Evolutionary conservation across 1,139 yeast genomes (phyloP), one percentile per base, ranked within the genome.

Genomic region (Blastobotrys petasosporus): DNA sequence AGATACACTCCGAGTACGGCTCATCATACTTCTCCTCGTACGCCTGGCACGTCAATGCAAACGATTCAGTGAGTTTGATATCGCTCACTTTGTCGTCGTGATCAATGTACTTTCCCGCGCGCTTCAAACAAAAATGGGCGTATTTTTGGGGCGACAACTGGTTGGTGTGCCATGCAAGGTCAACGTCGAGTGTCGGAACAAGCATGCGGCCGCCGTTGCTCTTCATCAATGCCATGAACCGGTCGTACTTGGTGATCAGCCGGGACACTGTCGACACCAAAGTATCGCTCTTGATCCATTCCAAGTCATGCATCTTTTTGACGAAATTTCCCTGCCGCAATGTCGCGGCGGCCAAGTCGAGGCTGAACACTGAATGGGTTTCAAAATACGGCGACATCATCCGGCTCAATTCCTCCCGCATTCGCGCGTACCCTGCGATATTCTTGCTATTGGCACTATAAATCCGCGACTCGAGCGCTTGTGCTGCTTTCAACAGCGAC

Each of bases 141-240:
- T 70, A 70, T 20, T 52, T 52, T 15, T 39, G 44, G 36, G 64
- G 59, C 2, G 60, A 53, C 31, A 70, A 55, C 48, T 66, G 71
- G 49, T 70, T 73, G 8, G 74, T 69, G 46, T 67, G 73, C 74
- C 74, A 70, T 1, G 66, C 57, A 36, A 70, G 56, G 48, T 70
- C 74, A 31, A 70, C 63, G 45, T 70, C 74, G 44, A 69, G 55
- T 1, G 74, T 67, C 0, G 75, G 74, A 1, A 70, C 67, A 17
- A 64, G 53, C 45, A 59, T 28, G 12, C 28, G 30, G 4, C 33
- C 23, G 9, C 25, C 37, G 33, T 43, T 17, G 39, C 20, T 12
- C 20, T 42, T 50, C 30, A 68, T 46, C 20, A 69, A 34, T 7
- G 48, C 45, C 40, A 67, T 56, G 46, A 68, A 69, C 13, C 65